A percentile compares a stretch with the other conserved stretches of the same genome.
Conservation (phyloP, 805 yeast genomes). For the Ogataea salicorniae region DNA sequence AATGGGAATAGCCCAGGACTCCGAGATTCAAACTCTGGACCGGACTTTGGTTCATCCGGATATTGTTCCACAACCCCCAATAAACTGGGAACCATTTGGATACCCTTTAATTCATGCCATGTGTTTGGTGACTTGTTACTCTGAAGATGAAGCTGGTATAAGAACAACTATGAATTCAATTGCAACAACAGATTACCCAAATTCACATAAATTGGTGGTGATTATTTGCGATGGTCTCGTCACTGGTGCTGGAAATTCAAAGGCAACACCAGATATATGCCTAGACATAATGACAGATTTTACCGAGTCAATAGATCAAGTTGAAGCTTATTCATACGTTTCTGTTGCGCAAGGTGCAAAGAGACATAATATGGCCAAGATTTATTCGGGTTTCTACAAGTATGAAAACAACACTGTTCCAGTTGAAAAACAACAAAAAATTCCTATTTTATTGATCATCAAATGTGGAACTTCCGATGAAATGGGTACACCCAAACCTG, state of each 20-base stretch:
- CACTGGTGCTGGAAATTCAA: slow-evolving; percentile 89
- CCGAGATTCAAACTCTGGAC: slow-evolving; percentile 43
- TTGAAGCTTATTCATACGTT: slow-evolving; percentile 79
- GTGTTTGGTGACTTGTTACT: slow-evolving; percentile 85
- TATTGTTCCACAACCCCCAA: slow-evolving; percentile 88
- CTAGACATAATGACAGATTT: slow-evolving; percentile 83
- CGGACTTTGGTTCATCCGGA: slow-evolving; percentile 65
- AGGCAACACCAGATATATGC: slow-evolving; percentile 85
- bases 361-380: slow-evolving; percentile 97
- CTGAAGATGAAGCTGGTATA: slow-evolving; percentile 84
- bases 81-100: slow-evolving; percentile 79
- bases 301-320: slow-evolving; percentile 65
- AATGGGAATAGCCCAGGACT: slow-evolving; percentile 27
- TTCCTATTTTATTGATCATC: slow-evolving; percentile 72
- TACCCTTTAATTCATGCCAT: slow-evolving; percentile 73
- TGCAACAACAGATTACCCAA: slow-evolving; percentile 94
- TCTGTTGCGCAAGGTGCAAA: slow-evolving; percentile 93
- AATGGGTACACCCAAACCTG: slow-evolving; percentile 67
- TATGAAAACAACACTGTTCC: slow-evolving; percentile 76
- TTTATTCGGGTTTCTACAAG: slow-evolving; percentile 89
- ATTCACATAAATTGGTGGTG: slow-evolving; percentile 82
- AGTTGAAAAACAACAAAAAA: slow-evolving; percentile 75
- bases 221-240: slow-evolving; percentile 91
- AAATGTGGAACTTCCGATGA: slow-evolving; percentile 88
- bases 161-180: slow-evolving; percentile 87